Base-by-base conservation (phyloP, 108 stramenopile species). In the Cyclotella kingstonii region DNA sequence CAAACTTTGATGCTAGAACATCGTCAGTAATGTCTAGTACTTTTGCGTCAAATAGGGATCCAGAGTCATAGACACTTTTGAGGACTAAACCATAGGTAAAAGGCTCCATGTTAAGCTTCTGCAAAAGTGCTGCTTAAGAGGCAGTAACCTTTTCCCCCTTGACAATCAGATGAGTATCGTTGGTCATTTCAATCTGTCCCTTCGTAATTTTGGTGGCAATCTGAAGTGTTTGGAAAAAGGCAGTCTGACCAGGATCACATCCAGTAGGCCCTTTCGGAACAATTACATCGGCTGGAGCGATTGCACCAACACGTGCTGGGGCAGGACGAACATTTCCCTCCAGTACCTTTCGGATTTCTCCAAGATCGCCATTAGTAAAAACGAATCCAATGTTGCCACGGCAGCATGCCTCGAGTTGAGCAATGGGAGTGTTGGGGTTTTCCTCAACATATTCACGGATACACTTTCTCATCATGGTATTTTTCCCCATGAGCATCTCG, bases 191-290 rank as follows among this genome's bases (percentile, higher is more conserved):
- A 81, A 99, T 99, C 75, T 90, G 93, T 47, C 93, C 93, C 48
- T 75, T 81, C 60, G 89, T 81, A 87, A 94, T 99, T 91, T 99
- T 99, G 81, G 98, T 99, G 54, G 96, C 87, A 72, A 99, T 97
- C 71, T 98, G 94, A 45, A 98, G 83, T 63, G 96, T 97, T 66
- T 99, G 98, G 96, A 99, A 99, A 73, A 98, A 99, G 27, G 95
- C 90, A 51, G 98, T 99, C 80, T 99, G 97, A 66, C 97, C 98
- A 39, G 98, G 98, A 92, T 98, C 98, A 73, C 97, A 98, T 50
- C 97, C 98, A 57, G 98, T 99, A 34, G 94, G 94, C 25, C 98
- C 98, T 62, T 93, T 94, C 57, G 96, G 95, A 14, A 99, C 95
- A 60, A 96, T 71, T 5, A 99, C 98, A 59, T 96, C 87, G 19